Evolutionary conservation across 1,284 basidiomycete genomes (phyloP).

Genomic region (Cryptococcus amylolentus): DNA sequence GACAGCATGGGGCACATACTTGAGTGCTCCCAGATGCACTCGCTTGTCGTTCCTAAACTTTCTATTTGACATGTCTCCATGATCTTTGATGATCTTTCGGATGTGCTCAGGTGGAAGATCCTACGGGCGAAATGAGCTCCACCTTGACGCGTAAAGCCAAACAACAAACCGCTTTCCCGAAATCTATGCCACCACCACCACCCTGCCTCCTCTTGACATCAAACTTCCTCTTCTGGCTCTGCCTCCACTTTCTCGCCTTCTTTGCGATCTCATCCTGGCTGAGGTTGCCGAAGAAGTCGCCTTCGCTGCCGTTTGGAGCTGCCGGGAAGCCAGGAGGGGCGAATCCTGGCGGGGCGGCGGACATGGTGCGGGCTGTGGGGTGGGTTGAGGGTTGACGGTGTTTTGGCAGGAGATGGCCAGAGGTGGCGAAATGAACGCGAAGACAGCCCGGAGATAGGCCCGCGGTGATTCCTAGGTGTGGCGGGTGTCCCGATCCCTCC

Average conservation of each 20-base stretch:
- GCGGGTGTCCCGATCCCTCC: not conserved
- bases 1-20: slow-evolving; percentile 98
- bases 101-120: slow-evolving; percentile 70
- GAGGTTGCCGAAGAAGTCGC: slow-evolving; percentile 46
- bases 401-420: not conserved
- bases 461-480: not conserved
- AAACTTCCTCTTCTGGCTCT: slow-evolving; percentile 45
- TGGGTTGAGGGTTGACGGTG: not conserved
- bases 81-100: slow-evolving; percentile 96
- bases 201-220: slow-evolving; percentile 47
- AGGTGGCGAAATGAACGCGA: slow-evolving; percentile 1
- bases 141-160: not conserved
- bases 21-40: slow-evolving; percentile 94
- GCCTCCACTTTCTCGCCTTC: slow-evolving; percentile 51
- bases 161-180: slow-evolving; percentile 48
- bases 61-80: slow-evolving; percentile 93
- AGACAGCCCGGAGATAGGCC: not conserved
- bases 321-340: slow-evolving; percentile 38
- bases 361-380: slow-evolving; percentile 28
- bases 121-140: slow-evolving; percentile 10
- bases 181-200: slow-evolving; percentile 49
- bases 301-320: slow-evolving; percentile 35
- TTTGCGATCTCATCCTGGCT: slow-evolving; percentile 49
- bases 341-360: slow-evolving; percentile 46
- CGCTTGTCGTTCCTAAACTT: slow-evolving; percentile 99